Evolutionary conservation across 2,329 filamentous ascomycete species (phyloP).

Genomic region (Fusarium bulbicola): DNA sequence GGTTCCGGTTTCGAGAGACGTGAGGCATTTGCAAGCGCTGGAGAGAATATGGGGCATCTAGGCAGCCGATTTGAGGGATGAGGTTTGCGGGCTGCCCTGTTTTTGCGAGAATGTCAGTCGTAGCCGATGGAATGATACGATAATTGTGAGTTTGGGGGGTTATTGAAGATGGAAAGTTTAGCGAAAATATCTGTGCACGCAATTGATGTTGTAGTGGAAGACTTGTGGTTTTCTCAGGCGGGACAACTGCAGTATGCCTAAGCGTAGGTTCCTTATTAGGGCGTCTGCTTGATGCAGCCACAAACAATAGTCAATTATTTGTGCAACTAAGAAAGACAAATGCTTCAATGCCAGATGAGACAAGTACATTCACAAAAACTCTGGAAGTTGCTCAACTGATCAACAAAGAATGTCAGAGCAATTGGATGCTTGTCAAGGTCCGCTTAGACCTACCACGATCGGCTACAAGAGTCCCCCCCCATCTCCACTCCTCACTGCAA

Average conservation of each 20-base stretch:
- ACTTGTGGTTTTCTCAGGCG: neutral
- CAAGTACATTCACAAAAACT: neutral
- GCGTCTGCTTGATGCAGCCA: neutral
- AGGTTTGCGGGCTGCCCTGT: neutral
- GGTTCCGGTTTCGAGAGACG: neutral
- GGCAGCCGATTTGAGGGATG: slow-evolving; percentile 13
- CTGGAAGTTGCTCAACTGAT: neutral
- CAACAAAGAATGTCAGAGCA: neutral
- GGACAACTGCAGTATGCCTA: neutral
- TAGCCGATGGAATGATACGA: neutral
- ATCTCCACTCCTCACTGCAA: neutral
- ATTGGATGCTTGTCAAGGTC: neutral
- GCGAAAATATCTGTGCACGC: neutral
- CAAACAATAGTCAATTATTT: neutral
- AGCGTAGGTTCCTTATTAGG: neutral
- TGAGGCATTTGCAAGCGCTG: slow-evolving; percentile 18
- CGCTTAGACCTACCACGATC: slow-evolving; percentile 5
- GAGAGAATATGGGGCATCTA: neutral
- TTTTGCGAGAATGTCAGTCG: neutral
- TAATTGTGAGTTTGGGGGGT: neutral
- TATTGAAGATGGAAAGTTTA: neutral
- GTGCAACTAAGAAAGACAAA: neutral
- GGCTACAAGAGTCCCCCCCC: neutral
- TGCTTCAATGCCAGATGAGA: neutral
- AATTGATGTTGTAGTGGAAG: neutral